These are phyloP conservation scores for Coemansia sp. DNA, from an alignment of 192 early-diverging fungal genomes.

Conservation along the genomic window DNA sequence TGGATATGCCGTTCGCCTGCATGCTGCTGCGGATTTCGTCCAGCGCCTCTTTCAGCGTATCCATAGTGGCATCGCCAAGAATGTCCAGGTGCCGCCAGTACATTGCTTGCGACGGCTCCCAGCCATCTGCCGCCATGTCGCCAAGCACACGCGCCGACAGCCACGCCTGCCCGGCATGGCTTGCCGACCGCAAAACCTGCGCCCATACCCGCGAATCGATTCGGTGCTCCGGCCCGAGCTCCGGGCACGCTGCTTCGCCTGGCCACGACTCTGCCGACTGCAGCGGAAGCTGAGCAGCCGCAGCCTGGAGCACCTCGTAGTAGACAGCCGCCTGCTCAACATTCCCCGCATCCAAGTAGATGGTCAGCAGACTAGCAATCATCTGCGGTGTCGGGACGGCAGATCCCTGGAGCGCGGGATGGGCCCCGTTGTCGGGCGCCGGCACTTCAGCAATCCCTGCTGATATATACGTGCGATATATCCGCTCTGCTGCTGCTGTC, in stretches of 20 bases:
- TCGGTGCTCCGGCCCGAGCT: conserved; percentile 1
- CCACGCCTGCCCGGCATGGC: conserved; percentile 19
- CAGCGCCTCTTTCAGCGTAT: not conserved
- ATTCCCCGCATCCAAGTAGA: conserved; percentile 13
- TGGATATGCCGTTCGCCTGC: not conserved
- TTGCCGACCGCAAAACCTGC: not conserved
- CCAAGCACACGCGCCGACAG: conserved; percentile 22
- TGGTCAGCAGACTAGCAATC: conserved; percentile 11
- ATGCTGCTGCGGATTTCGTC: not conserved
- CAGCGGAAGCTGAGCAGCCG: conserved; percentile 7
- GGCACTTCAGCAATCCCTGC: conserved; percentile 30
- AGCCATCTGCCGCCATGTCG: conserved; percentile 14
- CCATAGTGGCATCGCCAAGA: conserved; percentile 6
- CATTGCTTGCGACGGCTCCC: conserved; percentile 12
- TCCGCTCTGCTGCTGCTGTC: conserved; percentile 26
- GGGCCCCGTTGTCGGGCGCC: conserved; percentile 16
- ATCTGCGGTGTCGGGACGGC: conserved; percentile 22
- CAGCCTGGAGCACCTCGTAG: conserved; percentile 16
- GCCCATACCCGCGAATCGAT: conserved; percentile 5
- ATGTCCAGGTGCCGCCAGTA: conserved; percentile 13
- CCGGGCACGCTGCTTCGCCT: not conserved
- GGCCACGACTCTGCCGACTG: not conserved
- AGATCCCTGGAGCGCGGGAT: conserved; percentile 24
- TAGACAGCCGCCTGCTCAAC: conserved; percentile 23
- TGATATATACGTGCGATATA: conserved; percentile 31